Conservation (phyloP, 2,329 filamentous ascomycete species). For the Diaporthe humulicola region DNA sequence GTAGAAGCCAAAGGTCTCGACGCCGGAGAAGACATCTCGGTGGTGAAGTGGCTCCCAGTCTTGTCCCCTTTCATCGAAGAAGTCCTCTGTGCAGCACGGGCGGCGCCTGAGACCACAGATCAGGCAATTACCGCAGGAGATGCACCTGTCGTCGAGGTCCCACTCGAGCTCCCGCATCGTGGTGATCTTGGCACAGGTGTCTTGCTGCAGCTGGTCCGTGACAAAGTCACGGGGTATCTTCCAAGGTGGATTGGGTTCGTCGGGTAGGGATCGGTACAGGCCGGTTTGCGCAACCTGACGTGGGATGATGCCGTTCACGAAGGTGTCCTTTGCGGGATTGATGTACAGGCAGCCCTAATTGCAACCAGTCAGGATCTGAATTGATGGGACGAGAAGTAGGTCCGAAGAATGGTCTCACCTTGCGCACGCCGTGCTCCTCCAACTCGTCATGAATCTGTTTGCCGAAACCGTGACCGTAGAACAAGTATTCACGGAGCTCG, state of each 20-base stretch:
- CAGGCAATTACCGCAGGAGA: conserved; percentile 10
- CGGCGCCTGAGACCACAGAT: background rate
- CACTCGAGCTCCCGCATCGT: conserved; percentile 26
- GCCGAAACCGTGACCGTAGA: background rate
- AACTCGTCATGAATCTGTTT: background rate
- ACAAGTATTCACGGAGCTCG: background rate
- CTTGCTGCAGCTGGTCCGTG: conserved; percentile 11
- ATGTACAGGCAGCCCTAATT: conserved; percentile 29
- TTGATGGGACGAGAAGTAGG: background rate
- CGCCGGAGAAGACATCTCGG: background rate
- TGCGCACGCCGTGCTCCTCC: background rate
- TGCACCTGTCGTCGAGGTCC: conserved; percentile 12
- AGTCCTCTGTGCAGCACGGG: background rate
- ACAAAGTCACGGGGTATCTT: background rate
- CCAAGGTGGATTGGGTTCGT: background rate
- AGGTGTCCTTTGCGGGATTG: conserved; percentile 12
- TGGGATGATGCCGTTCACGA: conserved; percentile 22
- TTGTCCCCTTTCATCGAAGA: background rate
- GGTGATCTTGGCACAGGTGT: conserved; percentile 1
- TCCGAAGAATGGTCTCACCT: background rate
- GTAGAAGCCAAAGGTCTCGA: background rate
- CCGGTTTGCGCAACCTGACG: background rate
- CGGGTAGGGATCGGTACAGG: background rate
- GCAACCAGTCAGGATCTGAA: background rate
- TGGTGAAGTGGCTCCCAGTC: background rate